These are phyloP conservation scores for Sclerotinia spermophila DNA, from an alignment of 2,329 filamentous ascomycete species.

Conservation along the genomic window DNA sequence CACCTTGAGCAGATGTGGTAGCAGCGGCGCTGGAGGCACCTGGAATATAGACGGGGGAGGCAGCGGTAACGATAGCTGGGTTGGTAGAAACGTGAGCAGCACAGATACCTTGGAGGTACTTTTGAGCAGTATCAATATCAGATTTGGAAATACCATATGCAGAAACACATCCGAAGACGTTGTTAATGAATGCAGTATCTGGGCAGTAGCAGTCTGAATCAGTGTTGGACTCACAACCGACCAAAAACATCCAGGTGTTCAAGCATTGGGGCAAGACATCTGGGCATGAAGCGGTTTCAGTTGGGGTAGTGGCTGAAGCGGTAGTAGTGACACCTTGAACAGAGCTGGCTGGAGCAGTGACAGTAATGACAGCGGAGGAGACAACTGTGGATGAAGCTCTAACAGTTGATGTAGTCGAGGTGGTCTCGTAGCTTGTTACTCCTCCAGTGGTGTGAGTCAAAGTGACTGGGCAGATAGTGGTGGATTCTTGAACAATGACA, in stretches of 20 bases:
- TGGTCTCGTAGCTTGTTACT: conserved; percentile 26
- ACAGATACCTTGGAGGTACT: conserved; percentile 90
- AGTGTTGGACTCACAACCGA: conserved; percentile 78
- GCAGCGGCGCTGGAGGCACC: conserved; percentile 42
- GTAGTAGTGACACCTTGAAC: conserved; percentile 20
- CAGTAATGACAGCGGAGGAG: conserved; percentile 5
- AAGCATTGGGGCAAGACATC: conserved; percentile 79
- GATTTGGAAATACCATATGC: conserved; percentile 66
- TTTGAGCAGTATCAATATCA: conserved; percentile 66
- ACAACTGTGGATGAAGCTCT: conserved; percentile 34
- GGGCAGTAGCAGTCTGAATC: conserved; percentile 86
- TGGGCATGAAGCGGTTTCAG: conserved; percentile 48
- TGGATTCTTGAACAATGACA: conserved; percentile 27
- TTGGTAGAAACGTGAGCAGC: conserved; percentile 69
- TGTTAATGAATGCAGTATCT: conserved; percentile 67
- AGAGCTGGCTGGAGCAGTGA: conserved; percentile 24
- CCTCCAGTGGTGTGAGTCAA: conserved; percentile 25
- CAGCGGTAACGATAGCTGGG: conserved; percentile 78
- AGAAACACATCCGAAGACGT: conserved; percentile 77
- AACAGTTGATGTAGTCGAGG: conserved; percentile 37
- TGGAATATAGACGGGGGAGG: conserved; percentile 57
- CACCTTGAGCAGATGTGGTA: conserved; percentile 16
- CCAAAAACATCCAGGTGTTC: conserved; percentile 79
- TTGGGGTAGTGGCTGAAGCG: conserved; percentile 35
- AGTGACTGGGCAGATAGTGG: conserved; percentile 36